Conservation (phyloP, 768 basidiomycete species). For the Hygrocybe coccinea region DNA sequence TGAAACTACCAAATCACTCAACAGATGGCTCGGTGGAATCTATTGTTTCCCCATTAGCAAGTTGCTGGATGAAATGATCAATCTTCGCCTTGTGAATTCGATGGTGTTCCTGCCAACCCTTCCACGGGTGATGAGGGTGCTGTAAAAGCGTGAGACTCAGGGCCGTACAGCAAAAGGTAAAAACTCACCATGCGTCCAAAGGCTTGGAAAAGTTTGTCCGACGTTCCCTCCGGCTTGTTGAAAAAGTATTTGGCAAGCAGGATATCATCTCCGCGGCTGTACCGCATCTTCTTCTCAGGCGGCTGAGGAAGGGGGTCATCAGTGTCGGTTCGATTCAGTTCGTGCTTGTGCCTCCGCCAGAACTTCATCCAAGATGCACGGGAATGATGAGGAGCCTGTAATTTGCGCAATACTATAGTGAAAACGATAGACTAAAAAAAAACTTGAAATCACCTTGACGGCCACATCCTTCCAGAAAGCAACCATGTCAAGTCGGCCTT, state of each 20-base stretch:
- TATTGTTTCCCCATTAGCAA: conserved; percentile 52
- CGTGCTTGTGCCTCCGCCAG: conserved; percentile 84
- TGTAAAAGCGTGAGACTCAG: conserved; percentile 25
- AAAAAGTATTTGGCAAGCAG: conserved; percentile 72
- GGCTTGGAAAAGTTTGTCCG: conserved; percentile 77
- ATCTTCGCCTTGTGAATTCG: conserved; percentile 84
- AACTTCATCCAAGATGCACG: conserved; percentile 94
- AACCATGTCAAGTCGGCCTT: conserved; percentile 67
- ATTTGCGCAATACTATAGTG: background rate
- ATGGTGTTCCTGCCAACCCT: conserved; percentile 91
- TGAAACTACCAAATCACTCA: background rate
- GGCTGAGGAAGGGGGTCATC: conserved; percentile 70
- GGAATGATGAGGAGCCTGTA: conserved; percentile 81
- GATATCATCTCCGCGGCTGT: conserved; percentile 74
- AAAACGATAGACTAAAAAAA: conserved; percentile 6
- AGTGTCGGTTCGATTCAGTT: conserved; percentile 58
- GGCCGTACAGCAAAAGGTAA: conserved; percentile 3
- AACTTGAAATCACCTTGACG: conserved; percentile 44
- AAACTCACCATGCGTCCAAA: conserved; percentile 61
- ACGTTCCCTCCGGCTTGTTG: conserved; percentile 72
- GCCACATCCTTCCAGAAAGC: conserved; percentile 78
- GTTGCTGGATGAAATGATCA: conserved; percentile 66
- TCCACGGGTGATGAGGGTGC: conserved; percentile 90
- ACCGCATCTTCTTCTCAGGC: conserved; percentile 85
- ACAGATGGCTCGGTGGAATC: conserved; percentile 18